Base-by-base conservation (phyloP, 495 filamentous ascomycete species). In the Podospora comata region DNA sequence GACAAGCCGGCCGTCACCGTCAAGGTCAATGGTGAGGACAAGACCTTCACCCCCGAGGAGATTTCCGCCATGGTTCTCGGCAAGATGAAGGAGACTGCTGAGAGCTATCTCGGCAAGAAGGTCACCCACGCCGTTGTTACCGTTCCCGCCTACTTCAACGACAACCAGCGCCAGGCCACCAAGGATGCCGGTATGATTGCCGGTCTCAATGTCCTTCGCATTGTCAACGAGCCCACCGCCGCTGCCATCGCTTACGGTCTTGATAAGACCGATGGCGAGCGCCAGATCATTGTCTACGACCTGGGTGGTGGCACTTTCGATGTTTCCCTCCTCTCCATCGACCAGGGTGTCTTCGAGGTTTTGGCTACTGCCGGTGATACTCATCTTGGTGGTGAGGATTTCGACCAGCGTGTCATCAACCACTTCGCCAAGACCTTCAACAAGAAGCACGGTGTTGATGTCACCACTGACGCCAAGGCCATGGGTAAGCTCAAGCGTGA, bases 401-500 rank as follows among this genome's bases (percentile, higher is more conserved):
- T 99, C 81, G 95, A 99, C 81, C 92, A 98, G 85, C 90, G 94
- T 80, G 88, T 97, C 81, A 96, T 99, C 86, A 92, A 92, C 83
- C 87, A 97, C 89, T 92, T 97, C 79, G 89, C 91, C 83, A 98
- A 98, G 91, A 87, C 88, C 73, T 99, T 97, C 88, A 98, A 98
- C 90, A 97, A 98, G 90, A 95, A 97, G 88, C 88, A 98, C 85
- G 81, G 84, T 71, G 91, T 92, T 69, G 91, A 98, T 76, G 89
- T 99, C 77, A 89, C 89, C 84, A 97, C 94, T 85, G 93, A 98
- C 74, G 83, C 90, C 66, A 98, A 98, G 92, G 90, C 95, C 65
- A 98, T 99, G 95, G 94, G 95, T 84, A 98, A 98, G 84, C 89
- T 99, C 72, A 98, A 98, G 92, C 95, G 96, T 73, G 96, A 98